Evolutionary conservation across 2,329 filamentous ascomycete species (phyloP).

Genomic region (Paraconiothyrium brasiliense): DNA sequence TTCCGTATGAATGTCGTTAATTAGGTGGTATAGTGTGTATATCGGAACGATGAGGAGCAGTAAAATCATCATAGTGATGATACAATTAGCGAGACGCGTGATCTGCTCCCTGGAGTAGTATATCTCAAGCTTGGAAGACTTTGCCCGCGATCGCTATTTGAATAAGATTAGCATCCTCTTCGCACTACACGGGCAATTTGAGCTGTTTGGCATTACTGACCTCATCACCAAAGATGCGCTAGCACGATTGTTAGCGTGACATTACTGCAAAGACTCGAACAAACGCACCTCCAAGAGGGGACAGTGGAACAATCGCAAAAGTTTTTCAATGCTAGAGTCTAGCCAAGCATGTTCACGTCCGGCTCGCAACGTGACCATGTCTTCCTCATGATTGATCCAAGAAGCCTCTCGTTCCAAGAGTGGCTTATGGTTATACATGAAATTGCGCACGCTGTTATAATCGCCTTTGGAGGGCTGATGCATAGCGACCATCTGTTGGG

Average conservation of each 20-base stretch:
- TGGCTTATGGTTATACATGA: constrained; percentile 18
- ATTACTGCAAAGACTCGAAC: not conserved
- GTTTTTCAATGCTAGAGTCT: constrained; percentile 45
- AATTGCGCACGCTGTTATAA: constrained; percentile 6
- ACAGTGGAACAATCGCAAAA: constrained; percentile 26
- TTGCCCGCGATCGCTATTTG: constrained; percentile 11
- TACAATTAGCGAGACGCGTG: constrained; percentile 24
- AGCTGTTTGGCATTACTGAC: constrained; percentile 7
- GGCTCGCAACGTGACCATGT: constrained; percentile 51
- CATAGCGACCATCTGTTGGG: constrained; percentile 7
- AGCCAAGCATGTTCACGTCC: constrained; percentile 52
- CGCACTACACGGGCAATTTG: too few species aligned
- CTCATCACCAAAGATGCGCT: constrained; percentile 17
- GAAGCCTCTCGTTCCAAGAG: constrained; percentile 33
- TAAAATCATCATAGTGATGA: constrained; percentile 37
- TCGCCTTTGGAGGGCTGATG: constrained; percentile 42
- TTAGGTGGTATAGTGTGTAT: constrained; percentile 36
- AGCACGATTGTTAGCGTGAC: not conserved
- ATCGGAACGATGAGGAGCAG: constrained; percentile 37
- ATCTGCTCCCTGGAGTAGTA: constrained; percentile 36
- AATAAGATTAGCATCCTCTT: too few species aligned
- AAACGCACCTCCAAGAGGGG: constrained; percentile 19
- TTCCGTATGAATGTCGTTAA: constrained; percentile 20
- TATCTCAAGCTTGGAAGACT: constrained; percentile 22
- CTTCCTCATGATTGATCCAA: constrained; percentile 52